Evolutionary conservation across 441 rosid genomes (phyloP), one percentile per base, ranked within the genome.

Genomic region (Pelargonium australe): DNA sequence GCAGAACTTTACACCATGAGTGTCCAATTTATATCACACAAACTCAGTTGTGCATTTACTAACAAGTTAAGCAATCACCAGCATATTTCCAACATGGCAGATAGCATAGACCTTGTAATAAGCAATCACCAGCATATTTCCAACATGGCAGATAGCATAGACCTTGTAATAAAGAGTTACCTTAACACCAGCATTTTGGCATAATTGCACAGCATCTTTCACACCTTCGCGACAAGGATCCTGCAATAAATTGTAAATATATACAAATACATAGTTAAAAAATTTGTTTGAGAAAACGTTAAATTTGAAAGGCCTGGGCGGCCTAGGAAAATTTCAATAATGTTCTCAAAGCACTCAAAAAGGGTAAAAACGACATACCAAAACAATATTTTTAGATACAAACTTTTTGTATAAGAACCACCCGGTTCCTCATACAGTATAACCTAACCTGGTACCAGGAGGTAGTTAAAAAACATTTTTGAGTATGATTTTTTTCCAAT

Each of bases 141-240:
- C 25, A 14, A 16, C 10, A 9, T 16, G 19, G 0, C 7, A 57
- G 11, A 57, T 57, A 19, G 28, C 23, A 57, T 16, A 16, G 62
- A 28, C 34, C 34, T 28, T 28, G 17, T n/a, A 53, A 19, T 3
- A 58, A 19, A 58, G 13, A 58, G 23, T 37, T 37, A 37, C 41
- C 41, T 37, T 37, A 53, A 94, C 96, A 66, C 97, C 97, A 66
- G 99, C 99, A 10, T 76, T 70, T 79, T 88, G 89, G 77, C 99
- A 94, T 49, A 94, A 77, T 65, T 23, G 75, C 67, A 94, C 92
- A 68, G 97, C 86, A 75, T 83, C 87, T 86, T 69, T 85, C 64
- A 89, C 99, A 66, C 88, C 83, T 19, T 88, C 90, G 41, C 99
- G 96, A 68, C 99, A 94, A 49, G 99, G 99, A 78, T 94, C 99